Base-by-base conservation (phyloP, 164 flowering plant genomes). In the Nymphaea colorata region DNA sequence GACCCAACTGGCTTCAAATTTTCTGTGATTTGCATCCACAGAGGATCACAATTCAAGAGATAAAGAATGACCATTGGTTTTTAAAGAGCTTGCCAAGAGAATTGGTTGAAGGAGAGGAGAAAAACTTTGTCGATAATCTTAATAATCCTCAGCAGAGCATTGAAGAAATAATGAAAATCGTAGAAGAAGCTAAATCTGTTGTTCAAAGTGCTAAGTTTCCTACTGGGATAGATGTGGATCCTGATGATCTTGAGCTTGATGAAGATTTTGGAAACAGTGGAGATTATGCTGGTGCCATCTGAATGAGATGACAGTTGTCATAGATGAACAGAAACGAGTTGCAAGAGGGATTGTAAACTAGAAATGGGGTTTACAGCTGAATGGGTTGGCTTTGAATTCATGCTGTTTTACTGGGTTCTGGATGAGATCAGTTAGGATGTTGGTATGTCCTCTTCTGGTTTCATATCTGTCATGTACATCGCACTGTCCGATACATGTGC, bases 11-110 rank as follows among this genome's bases (percentile, higher is more conserved):
- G 10, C 36, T n/a, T 55, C 17, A 64, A 51, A 8, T 60, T 12
- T 44, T 45, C 4, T 1, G 25, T 3, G 17, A 6, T 42, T 43
- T 69, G 36, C 61, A 68, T 53, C 14, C 66, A 61, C 36, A 89
- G 96, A 86, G 92, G 79, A 83, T 89, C 68, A 81, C 85, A 16
- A 83, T 87, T 42, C 82, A 83, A 14, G 92, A 87, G 80, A 89
- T 87, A 11, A 89, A 84, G 66, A 75, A 80, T 43, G 84, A 84
- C 41, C 80, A 86, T 17, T 89, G 92, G 95, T 89, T 85, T 69
- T 72, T 81, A 15, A 87, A 85, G 71, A 84, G 80, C 64, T 53
- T 87, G 62, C 90, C 88, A 0, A 81, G 68, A 75, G 88, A 85
- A 47, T 68, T 87, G 2, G 68, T 78, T 3, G 89, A 84, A 64